Conservation (phyloP, 2,329 filamentous ascomycete species). For the Monilinia aucupariae region DNA sequence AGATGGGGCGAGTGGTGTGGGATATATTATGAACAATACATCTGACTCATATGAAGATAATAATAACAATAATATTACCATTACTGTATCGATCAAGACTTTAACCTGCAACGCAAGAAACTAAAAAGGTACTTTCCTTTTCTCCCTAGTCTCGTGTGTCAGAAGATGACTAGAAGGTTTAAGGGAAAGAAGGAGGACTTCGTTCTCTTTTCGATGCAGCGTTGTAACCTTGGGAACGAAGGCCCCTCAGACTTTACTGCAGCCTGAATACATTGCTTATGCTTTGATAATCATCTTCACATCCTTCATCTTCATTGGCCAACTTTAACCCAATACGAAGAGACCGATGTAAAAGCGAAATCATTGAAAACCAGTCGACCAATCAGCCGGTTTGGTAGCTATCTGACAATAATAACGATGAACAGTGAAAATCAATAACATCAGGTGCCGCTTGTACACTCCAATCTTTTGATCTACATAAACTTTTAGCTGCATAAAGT, state of each 20-base stretch:
- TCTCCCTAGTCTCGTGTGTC: slow-evolving; percentile 9
- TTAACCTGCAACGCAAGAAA: neutral
- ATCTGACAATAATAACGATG: neutral
- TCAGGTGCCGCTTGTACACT: slow-evolving; percentile 18
- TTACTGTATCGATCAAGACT: neutral
- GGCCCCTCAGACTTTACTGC: slow-evolving; percentile 10
- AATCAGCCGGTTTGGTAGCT: neutral
- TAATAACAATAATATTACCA: neutral
- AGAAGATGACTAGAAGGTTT: slow-evolving; percentile 17
- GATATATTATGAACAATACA: neutral
- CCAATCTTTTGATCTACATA: slow-evolving; percentile 14
- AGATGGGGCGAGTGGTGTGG: neutral
- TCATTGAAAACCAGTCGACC: neutral
- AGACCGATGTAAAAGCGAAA: neutral
- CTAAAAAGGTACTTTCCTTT: slow-evolving; percentile 6
- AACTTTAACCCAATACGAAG: slow-evolving; percentile 9
- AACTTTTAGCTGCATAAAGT: slow-evolving; percentile 15
- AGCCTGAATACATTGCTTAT: slow-evolving; percentile 14
- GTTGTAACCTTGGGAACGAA: slow-evolving; percentile 8
- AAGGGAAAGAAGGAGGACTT: neutral
- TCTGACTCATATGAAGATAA: neutral
- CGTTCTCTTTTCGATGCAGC: slow-evolving; percentile 12
- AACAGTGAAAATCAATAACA: neutral
- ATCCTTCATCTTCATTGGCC: slow-evolving; percentile 5
- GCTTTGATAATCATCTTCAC: neutral